Percentiles rank a stretch among this genome's conserved stretches.
These are phyloP conservation scores for Flaveria linearis DNA, from an alignment of 129 eudicot species.

Conservation along the genomic window DNA sequence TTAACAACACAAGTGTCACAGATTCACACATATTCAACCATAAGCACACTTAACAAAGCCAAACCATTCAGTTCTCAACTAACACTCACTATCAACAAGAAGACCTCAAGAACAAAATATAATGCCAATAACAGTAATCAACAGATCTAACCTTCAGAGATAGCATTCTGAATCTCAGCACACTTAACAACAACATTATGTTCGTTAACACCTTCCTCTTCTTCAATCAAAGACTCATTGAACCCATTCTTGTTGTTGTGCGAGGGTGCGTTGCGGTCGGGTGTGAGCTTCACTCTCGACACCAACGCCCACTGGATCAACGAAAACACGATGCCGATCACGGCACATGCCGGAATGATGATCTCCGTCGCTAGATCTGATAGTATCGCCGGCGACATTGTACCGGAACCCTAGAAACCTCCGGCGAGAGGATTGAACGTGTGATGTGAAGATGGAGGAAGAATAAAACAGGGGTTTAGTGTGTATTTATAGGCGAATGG, in stretches of 20 bases:
- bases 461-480: not conserved
- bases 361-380: slow-evolving; percentile 85
- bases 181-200: slow-evolving; percentile 73
- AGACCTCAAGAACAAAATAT: no score
- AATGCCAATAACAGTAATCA: not conserved
- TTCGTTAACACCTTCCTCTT: slow-evolving; percentile 81
- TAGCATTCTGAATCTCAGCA: slow-evolving; percentile 85
- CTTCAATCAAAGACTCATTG: slow-evolving; percentile 75
- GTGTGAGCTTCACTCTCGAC: slow-evolving; percentile 62
- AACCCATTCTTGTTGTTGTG: slow-evolving; percentile 57
- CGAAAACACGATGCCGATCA: slow-evolving; percentile 71
- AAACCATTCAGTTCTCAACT: no score
- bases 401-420: slow-evolving; percentile 45
- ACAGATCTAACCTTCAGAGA: slow-evolving; percentile 73
- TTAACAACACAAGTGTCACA: no score
- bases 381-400: slow-evolving; percentile 51
- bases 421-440: not conserved
- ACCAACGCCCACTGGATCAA: slow-evolving; percentile 78
- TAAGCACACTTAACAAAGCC: no score
- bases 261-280: slow-evolving; percentile 40
- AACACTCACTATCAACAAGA: no score
- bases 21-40: no score
- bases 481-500: slow-evolving; percentile 19
- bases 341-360: slow-evolving; percentile 78
- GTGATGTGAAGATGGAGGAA: not conserved